Conservation (phyloP, 2,329 filamentous ascomycete species). For the Hypoxylon sp. region DNA sequence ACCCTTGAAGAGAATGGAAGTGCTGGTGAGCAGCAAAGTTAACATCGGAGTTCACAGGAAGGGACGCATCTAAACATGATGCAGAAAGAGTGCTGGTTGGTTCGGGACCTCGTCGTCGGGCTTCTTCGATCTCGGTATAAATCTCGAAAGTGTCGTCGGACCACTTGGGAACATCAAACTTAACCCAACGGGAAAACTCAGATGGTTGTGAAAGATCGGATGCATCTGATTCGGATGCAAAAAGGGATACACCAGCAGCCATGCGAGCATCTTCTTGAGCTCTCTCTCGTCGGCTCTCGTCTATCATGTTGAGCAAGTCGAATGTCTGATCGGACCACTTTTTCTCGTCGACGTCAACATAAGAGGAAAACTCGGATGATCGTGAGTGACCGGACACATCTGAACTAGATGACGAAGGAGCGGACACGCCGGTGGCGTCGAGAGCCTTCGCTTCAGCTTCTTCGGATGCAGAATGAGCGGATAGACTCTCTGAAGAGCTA, state of each 20-base stretch:
- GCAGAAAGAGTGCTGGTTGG: neutral
- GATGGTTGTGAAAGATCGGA: neutral
- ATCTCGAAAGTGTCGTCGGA: constrained; percentile 3
- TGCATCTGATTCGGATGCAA: neutral
- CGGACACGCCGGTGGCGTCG: neutral
- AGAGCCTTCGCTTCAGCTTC: neutral
- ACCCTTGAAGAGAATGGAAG: neutral
- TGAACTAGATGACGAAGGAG: neutral
- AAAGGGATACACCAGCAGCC: neutral
- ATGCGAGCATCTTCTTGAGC: neutral
- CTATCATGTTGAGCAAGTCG: neutral
- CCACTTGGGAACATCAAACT: constrained; percentile 4
- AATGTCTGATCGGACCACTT: neutral
- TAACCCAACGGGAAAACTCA: neutral
- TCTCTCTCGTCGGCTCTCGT: neutral
- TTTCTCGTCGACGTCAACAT: neutral
- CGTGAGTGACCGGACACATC: neutral
- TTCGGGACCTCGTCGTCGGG: constrained; percentile 1
- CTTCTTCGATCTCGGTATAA: constrained; percentile 10
- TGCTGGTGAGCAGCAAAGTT: constrained; percentile 12
- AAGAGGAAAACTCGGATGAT: neutral
- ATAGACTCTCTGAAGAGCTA: constrained; percentile 3
- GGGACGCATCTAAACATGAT: neutral
- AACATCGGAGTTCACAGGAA: neutral
- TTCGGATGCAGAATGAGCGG: constrained; percentile 7